Percentiles rank a stretch among this genome's conserved stretches.
phyloP scores from a whole-genome alignment of 352 stramenopile species.

The Phytophthora pistaciae region DNA sequence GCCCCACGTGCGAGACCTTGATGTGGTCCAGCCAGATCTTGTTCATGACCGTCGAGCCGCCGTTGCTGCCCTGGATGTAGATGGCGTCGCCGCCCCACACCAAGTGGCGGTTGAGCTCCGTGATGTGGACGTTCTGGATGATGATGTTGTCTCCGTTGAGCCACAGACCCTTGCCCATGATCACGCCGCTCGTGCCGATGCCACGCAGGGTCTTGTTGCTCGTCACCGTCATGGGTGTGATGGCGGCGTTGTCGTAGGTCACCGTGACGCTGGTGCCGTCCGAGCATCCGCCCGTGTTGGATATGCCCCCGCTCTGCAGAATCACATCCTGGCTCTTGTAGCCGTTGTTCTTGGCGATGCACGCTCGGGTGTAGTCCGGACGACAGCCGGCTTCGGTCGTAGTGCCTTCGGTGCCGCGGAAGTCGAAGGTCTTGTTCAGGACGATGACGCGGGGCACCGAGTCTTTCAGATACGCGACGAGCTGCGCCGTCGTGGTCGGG shows the following conservation, averaged over 20 bases:
- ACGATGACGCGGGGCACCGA: slow-evolving; percentile 41
- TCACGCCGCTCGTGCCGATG: slow-evolving; percentile 39
- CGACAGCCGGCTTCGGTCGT: slow-evolving; percentile 52
- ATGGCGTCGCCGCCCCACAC: slow-evolving; percentile 33
- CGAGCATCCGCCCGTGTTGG: slow-evolving; percentile 29
- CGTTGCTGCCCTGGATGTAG: slow-evolving; percentile 34
- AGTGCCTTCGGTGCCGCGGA: slow-evolving; percentile 46
- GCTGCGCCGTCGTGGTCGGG: slow-evolving; percentile 42
- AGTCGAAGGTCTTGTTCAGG: slow-evolving; percentile 51
- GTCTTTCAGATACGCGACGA: slow-evolving; percentile 44
- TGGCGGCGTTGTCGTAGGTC: slow-evolving; percentile 31
- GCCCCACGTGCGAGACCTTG: slow-evolving; percentile 34
- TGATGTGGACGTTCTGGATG: slow-evolving; percentile 48
- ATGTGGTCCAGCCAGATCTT: slow-evolving; percentile 61
- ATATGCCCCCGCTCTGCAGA: slow-evolving; percentile 29
- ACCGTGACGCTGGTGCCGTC: slow-evolving; percentile 28
- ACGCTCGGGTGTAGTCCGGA: slow-evolving; percentile 40
- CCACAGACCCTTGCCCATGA: slow-evolving; percentile 41
- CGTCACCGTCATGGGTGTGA: slow-evolving; percentile 40
- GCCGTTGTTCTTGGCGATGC: slow-evolving; percentile 48
- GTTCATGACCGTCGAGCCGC: slow-evolving; percentile 29
- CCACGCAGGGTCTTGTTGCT: slow-evolving; percentile 53
- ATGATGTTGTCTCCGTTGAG: slow-evolving; percentile 56
- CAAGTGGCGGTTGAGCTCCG: slow-evolving; percentile 42
- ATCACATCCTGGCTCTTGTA: slow-evolving; percentile 55